Conservation (phyloP, 768 basidiomycete genomes). For the Boletus pseudo-olivaceus region DNA sequence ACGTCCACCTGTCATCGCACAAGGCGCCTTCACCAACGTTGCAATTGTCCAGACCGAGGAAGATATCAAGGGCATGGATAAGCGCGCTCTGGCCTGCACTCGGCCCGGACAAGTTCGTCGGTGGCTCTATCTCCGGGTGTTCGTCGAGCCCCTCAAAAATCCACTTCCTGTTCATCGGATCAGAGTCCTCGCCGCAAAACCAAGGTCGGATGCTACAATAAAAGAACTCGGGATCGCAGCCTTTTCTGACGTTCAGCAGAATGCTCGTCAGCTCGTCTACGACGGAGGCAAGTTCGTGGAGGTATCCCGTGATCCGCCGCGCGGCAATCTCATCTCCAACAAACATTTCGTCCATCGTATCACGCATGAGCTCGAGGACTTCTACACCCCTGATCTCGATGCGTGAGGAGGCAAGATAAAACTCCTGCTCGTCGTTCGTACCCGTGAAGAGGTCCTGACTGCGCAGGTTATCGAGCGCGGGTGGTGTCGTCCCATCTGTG, state of each 20-base stretch:
- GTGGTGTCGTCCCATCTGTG: constrained; percentile 29
- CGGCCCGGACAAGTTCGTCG: constrained; percentile 65
- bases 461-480: constrained; percentile 56
- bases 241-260: constrained; percentile 60
- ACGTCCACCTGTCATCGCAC: constrained; percentile 33
- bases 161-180: constrained; percentile 44
- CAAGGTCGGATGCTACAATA: constrained; percentile 75
- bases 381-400: constrained; percentile 85
- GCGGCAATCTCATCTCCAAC: constrained; percentile 65
- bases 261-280: constrained; percentile 61
- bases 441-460: constrained; percentile 72
- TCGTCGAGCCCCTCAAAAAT: constrained; percentile 58
- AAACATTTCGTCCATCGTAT: constrained; percentile 85
- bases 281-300: constrained; percentile 57
- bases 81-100: constrained; percentile 82
- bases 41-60: constrained; percentile 60
- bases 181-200: constrained; percentile 70
- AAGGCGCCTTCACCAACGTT: constrained; percentile 20
- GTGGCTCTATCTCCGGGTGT: constrained; percentile 40
- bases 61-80: constrained; percentile 70
- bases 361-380: constrained; percentile 81
- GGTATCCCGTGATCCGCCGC: constrained; percentile 60
- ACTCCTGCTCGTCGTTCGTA: constrained; percentile 77
- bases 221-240: constrained; percentile 70
- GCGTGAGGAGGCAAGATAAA: constrained; percentile 81